Percentiles rank a stretch among this genome's conserved stretches.
Conservation (phyloP, 139 green algal species). For the Coccomyxa sp. region DNA sequence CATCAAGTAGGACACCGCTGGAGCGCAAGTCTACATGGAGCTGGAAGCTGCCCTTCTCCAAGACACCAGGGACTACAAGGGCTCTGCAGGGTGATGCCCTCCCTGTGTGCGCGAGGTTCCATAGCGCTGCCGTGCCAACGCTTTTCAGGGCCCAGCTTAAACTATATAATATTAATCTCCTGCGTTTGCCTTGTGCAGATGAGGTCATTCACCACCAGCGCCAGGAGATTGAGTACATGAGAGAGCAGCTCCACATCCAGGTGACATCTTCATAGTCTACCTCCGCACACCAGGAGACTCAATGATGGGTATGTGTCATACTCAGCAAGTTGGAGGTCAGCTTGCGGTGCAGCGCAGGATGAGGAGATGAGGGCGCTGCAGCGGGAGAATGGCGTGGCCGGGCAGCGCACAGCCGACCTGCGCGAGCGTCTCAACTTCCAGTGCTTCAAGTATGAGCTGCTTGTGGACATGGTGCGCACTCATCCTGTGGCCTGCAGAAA, state of each 20-base stretch:
- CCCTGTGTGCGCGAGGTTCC: too few species aligned
- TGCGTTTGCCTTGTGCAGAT: too few species aligned
- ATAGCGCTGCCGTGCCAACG: too few species aligned
- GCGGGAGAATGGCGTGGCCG: neutral
- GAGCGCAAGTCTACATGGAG: neutral
- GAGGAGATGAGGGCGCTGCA: neutral
- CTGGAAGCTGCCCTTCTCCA: neutral
- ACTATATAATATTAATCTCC: too few species aligned
- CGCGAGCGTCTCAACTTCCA: neutral
- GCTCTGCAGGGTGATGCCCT: neutral
- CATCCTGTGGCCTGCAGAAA: neutral
- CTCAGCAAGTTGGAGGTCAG: neutral
- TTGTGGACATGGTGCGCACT: constrained; percentile 2
- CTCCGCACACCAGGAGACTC: neutral
- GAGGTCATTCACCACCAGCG: neutral
- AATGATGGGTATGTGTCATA: too few species aligned
- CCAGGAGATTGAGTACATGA: neutral
- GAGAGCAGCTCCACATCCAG: neutral
- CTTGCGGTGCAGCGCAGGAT: neutral
- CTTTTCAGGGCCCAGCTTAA: too few species aligned
- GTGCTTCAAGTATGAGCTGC: constrained; percentile 3
- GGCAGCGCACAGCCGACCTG: neutral
- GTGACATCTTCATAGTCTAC: neutral
- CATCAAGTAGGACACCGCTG: too few species aligned
- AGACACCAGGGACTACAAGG: neutral